Base-by-base conservation (phyloP, 441 rosid genomes). In the Metrosideros polymorpha region DNA sequence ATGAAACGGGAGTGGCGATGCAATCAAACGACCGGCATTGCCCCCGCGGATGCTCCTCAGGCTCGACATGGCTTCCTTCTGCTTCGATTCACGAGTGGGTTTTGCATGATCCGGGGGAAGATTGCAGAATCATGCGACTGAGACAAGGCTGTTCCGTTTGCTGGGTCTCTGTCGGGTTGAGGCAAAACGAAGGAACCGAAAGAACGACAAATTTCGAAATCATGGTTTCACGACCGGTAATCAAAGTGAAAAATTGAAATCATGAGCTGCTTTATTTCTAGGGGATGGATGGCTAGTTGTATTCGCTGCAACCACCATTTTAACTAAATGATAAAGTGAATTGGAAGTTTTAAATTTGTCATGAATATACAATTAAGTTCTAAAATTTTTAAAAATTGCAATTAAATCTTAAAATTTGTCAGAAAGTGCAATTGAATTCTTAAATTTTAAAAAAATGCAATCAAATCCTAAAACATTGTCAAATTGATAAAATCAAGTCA, bases 281-380 rank as follows among this genome's bases (percentile, higher is more conserved):
- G n/a, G 59, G 59, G 25, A 55, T 25, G 59, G 59, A 55, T 55
- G 59, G 59, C 59, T 25, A 24, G 13, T 55, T 24, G 25, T 19
- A 7, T 7, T 52, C 22, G 9, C 24, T 19, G 0, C 55, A 2
- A 19, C 25, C 25, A 3, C 56, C 27, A 3, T 19, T 53, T 19
- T 19, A 7, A 53, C 6, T 53, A 7, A 53, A 13, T 50, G 18
- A 1, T 5, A 50, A 50, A 13, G 6, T 50, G 4, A 5, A 0
- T 1, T 4, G 15, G 0, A 4, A 14, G 18, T 1, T 3, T 2
- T 50, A 50, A 50, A 50, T 5, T 4, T 50, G 4, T 49, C 17
- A 4, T 4, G 0, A 49, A 49, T 12, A 12, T 50, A 10, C 3
- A 5, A 14, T 50, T 50, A 5, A 50, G 12, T 50, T 14, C 1